phyloP scores from a whole-genome alignment of 2,329 filamentous ascomycete species.

The Ceratocystis cacaofunesta region DNA sequence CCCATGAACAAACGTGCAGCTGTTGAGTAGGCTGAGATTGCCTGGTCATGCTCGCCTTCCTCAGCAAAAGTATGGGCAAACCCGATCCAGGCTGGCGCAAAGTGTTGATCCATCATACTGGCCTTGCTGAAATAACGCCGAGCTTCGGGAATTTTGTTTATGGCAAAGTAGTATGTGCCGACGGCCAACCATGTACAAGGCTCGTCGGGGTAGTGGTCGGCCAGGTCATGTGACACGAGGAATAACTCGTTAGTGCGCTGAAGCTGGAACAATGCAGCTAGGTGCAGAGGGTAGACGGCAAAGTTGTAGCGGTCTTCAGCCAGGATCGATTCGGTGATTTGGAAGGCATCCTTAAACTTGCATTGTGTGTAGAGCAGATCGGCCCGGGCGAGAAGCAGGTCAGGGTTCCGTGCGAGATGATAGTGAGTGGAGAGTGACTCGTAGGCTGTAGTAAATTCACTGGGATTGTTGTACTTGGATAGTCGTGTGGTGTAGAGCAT shows the following conservation, averaged over 20 bases:
- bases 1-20: constrained; percentile 91
- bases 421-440: constrained; percentile 92
- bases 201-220: constrained; percentile 81
- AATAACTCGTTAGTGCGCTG: constrained; percentile 78
- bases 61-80: constrained; percentile 97
- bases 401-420: constrained; percentile 69
- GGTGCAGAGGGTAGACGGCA: constrained; percentile 71
- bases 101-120: constrained; percentile 93
- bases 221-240: constrained; percentile 79
- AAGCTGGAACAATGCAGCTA: constrained; percentile 82
- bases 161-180: constrained; percentile 84
- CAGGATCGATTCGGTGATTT: constrained; percentile 70
- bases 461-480: constrained; percentile 85
- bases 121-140: constrained; percentile 94
- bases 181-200: constrained; percentile 89
- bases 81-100: constrained; percentile 94
- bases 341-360: constrained; percentile 73
- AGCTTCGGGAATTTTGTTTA: constrained; percentile 80
- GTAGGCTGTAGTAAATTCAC: constrained; percentile 67
- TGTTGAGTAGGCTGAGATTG: constrained; percentile 93
- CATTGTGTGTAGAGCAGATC: constrained; percentile 91
- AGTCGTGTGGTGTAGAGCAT: constrained; percentile 92
- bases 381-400: constrained; percentile 77
- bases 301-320: constrained; percentile 80
- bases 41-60: constrained; percentile 95